Percentiles rank a stretch among this genome's conserved stretches.
phyloP scores from a whole-genome alignment of 73 alveolate species.

The Uronychia setigera region DNA sequence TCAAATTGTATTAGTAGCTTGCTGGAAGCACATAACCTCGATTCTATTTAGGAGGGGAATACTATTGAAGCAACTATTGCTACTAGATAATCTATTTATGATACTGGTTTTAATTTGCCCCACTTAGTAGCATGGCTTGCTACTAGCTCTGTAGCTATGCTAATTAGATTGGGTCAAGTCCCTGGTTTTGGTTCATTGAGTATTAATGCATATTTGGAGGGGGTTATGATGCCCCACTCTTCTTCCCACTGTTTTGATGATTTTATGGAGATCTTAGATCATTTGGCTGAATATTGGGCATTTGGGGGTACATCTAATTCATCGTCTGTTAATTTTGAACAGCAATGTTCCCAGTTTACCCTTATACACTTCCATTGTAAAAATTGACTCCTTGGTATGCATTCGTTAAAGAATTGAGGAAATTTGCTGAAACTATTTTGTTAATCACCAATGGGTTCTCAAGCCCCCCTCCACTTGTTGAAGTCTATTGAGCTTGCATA shows the following conservation, averaged over 20 bases:
- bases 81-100: background rate
- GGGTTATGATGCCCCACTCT: too few species aligned
- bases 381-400: background rate
- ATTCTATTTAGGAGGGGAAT: background rate
- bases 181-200: background rate
- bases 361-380: too few species aligned
- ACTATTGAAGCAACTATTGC: background rate
- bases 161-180: background rate
- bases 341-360: too few species aligned
- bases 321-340: too few species aligned
- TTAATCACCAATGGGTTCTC: constrained; percentile 2
- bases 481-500: background rate
- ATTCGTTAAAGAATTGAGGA: background rate
- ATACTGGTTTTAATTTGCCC: too few species aligned
- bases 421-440: background rate
- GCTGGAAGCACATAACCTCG: background rate
- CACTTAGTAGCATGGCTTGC: too few species aligned
- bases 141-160: background rate
- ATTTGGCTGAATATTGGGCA: too few species aligned
- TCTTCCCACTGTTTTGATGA: too few species aligned
- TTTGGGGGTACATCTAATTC: too few species aligned
- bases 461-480: background rate
- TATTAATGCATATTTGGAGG: too few species aligned
- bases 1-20: background rate
- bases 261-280: too few species aligned